Conservation (phyloP, 2,329 filamentous ascomycete genomes). For the Hypoxylon sp. region DNA sequence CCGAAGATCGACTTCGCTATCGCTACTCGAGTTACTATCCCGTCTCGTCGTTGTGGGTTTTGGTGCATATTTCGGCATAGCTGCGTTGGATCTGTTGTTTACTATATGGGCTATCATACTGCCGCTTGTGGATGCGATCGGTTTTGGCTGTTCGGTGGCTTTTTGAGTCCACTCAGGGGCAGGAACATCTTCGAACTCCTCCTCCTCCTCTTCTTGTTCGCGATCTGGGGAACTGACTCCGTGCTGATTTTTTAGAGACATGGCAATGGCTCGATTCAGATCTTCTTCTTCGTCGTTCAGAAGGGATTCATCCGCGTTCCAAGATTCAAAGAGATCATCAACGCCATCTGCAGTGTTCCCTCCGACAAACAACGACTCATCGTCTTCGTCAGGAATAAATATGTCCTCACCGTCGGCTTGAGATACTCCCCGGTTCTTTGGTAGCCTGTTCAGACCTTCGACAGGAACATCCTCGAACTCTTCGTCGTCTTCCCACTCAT, state of each 20-base stretch:
- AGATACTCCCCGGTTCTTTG: slow-evolving; percentile 61
- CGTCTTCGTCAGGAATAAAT: slow-evolving; percentile 54
- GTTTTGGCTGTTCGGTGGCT: slow-evolving; percentile 62
- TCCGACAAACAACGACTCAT: slow-evolving; percentile 69
- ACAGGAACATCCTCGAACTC: slow-evolving; percentile 95
- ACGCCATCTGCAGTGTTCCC: slow-evolving; percentile 43
- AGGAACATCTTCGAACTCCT: slow-evolving; percentile 63
- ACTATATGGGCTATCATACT: slow-evolving; percentile 78
- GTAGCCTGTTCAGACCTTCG: slow-evolving; percentile 86
- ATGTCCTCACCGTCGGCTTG: slow-evolving; percentile 44
- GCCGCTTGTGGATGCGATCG: slow-evolving; percentile 63
- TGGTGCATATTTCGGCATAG: slow-evolving; percentile 63
- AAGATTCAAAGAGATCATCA: slow-evolving; percentile 41
- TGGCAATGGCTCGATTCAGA: slow-evolving; percentile 81
- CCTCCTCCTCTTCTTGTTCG: slow-evolving; percentile 54
- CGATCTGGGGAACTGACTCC: slow-evolving; percentile 48
- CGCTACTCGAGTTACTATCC: slow-evolving; percentile 69
- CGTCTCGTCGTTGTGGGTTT: slow-evolving; percentile 63
- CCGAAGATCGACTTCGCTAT: slow-evolving; percentile 84
- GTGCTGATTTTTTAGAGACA: slow-evolving; percentile 80
- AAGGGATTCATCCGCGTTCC: slow-evolving; percentile 49
- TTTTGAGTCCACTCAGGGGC: slow-evolving; percentile 68
- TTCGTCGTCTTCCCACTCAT: slow-evolving; percentile 73
- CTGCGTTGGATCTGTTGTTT: slow-evolving; percentile 77
- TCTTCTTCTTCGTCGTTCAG: slow-evolving; percentile 67